A percentile compares a stretch with the other conserved stretches of the same genome.
Conservation (phyloP, 331 rosid genomes). For the Acacia pycnantha region DNA sequence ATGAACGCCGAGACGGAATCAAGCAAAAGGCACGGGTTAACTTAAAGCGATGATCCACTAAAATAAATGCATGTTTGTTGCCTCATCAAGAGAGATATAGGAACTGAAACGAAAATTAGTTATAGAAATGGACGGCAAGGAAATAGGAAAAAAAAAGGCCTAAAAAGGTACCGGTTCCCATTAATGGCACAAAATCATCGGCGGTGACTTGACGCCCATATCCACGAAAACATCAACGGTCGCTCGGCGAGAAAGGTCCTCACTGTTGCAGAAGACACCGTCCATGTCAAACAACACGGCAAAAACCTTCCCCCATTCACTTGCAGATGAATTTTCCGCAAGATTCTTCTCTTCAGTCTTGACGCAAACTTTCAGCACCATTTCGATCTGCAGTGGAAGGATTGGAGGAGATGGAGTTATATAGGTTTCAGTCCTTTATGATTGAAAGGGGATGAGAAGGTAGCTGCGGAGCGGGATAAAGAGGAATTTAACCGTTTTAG, state of each 20-base stretch:
- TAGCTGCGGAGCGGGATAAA: conserved; percentile 11
- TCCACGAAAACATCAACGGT: conserved; percentile 84
- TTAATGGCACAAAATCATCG: conserved; percentile 88
- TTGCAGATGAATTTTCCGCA: conserved; percentile 33
- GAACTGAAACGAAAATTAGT: background rate
- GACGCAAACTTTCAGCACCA: conserved; percentile 51
- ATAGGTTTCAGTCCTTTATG: conserved; percentile 32
- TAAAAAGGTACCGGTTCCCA: conserved; percentile 65
- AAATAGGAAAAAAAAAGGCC: too few species aligned
- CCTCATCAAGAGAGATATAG: background rate
- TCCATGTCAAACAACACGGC: conserved; percentile 97
- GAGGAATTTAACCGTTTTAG: conserved; percentile 30
- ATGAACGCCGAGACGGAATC: background rate
- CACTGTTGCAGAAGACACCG: conserved; percentile 91
- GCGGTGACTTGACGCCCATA: conserved; percentile 79
- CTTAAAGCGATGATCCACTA: background rate
- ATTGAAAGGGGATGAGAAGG: conserved; percentile 24
- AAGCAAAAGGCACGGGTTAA: background rate
- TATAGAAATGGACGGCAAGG: conserved; percentile 11
- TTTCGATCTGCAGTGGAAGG: conserved; percentile 48
- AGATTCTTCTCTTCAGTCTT: conserved; percentile 51
- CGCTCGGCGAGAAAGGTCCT: conserved; percentile 76
- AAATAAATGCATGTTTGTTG: background rate
- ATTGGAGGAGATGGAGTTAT: conserved; percentile 33
- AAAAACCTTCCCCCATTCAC: conserved; percentile 83